These are phyloP conservation scores for Raphanus sativus DNA, from an alignment of 345 rosid species.

Conservation along the genomic window DNA sequence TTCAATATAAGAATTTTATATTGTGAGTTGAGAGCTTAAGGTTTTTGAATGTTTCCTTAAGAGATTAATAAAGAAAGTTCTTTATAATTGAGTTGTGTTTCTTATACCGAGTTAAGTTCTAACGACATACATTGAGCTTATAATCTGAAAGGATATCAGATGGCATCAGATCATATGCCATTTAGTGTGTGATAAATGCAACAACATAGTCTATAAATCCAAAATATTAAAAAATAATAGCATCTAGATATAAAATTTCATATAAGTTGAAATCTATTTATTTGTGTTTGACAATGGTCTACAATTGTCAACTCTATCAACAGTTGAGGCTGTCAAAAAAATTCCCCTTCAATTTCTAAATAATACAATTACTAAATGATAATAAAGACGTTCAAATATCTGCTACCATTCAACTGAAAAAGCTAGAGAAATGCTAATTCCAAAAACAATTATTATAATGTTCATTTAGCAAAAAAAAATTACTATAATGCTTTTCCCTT, in stretches of 20 bases:
- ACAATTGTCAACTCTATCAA: conserved; percentile 3
- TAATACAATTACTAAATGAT: background rate
- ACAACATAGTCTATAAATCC: background rate
- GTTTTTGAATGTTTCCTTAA: no score
- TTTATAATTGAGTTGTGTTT: no score
- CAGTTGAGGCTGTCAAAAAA: background rate
- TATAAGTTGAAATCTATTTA: background rate
- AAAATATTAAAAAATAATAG: no score
- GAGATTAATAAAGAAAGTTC: no score
- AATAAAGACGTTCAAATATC: background rate
- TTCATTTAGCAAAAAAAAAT: no score
- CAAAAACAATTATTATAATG: background rate
- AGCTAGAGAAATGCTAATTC: background rate
- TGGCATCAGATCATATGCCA: background rate
- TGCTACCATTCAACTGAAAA: background rate
- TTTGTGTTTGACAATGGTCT: background rate
- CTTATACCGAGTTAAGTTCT: no score
- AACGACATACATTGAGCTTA: no score
- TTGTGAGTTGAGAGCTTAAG: no score
- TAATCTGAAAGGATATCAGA: background rate
- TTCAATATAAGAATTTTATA: no score
- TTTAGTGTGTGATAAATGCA: background rate
- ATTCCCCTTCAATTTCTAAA: background rate
- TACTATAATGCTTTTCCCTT: background rate
- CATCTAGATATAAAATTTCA: background rate